Evolutionary conservation across 1,284 basidiomycete genomes (phyloP).

Genomic region (Volvariella surrecta): DNA sequence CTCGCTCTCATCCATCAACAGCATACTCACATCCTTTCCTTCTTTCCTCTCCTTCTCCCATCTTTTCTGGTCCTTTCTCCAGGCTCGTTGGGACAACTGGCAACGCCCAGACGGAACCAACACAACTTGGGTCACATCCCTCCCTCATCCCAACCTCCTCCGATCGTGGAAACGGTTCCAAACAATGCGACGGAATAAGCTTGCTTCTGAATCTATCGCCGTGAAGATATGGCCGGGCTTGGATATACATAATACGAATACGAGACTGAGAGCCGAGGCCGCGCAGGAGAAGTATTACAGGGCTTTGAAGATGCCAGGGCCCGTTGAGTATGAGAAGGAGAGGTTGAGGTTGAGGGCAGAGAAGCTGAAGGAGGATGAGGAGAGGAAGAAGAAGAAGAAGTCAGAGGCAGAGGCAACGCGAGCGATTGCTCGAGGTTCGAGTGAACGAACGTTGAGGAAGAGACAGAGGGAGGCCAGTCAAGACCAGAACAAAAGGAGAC

Average conservation of each 20-base stretch:
- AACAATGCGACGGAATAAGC: constrained; percentile 10
- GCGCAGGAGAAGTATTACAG: constrained; percentile 30
- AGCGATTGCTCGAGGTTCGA: not conserved
- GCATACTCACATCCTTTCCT: no score
- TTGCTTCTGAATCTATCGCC: constrained; percentile 15
- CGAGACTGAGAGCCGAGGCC: constrained; percentile 31
- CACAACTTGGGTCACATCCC: constrained; percentile 23
- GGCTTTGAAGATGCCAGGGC: not conserved
- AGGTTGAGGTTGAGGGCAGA: not conserved
- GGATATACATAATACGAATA: constrained; percentile 32
- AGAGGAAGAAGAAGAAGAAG: not conserved
- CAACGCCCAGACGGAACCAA: constrained; percentile 24
- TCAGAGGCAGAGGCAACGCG: not conserved
- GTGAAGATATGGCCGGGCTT: constrained; percentile 19
- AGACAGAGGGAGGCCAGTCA: no score
- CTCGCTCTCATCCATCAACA: not conserved
- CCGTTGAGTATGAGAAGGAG: not conserved
- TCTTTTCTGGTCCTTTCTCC: not conserved
- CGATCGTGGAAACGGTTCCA: constrained; percentile 18
- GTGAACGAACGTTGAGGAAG: not conserved
- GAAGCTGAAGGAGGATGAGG: not conserved
- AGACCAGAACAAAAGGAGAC: not conserved
- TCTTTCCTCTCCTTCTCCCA: no score
- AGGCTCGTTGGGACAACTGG: constrained; percentile 28
- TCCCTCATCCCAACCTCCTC: constrained; percentile 9